Conservation (phyloP, 2,329 filamentous ascomycete species). For the Alternaria consortialis region DNA sequence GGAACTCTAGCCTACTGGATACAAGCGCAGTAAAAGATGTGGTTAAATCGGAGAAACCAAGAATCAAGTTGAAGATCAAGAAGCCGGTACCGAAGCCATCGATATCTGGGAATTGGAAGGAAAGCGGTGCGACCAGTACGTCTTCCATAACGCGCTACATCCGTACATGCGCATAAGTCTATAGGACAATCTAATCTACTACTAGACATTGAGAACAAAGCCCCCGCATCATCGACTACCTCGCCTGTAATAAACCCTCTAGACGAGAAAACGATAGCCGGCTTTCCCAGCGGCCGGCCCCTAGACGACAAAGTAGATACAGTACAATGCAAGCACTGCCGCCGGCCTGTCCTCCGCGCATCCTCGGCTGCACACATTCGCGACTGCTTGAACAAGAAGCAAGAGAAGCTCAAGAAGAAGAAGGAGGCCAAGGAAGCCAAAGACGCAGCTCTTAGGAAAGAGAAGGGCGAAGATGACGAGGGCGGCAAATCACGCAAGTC, state of each 20-base stretch:
- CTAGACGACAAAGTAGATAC: conserved; percentile 82
- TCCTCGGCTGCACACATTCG: conserved; percentile 82
- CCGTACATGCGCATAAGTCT: neutral
- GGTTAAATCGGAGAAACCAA: conserved; percentile 53
- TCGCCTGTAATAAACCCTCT: conserved; percentile 65
- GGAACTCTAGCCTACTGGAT: conserved; percentile 36
- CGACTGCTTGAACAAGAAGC: conserved; percentile 84
- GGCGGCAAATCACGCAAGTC: conserved; percentile 54
- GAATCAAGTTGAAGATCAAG: conserved; percentile 61
- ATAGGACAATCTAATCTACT: conserved; percentile 12
- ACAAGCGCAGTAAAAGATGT: conserved; percentile 41
- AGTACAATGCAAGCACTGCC: conserved; percentile 90
- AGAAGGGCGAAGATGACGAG: conserved; percentile 56
- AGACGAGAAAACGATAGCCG: conserved; percentile 77
- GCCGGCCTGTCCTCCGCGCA: conserved; percentile 81
- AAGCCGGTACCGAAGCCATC: conserved; percentile 69
- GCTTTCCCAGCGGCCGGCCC: conserved; percentile 82
- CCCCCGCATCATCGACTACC: conserved; percentile 26
- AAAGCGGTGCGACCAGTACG: conserved; percentile 70
- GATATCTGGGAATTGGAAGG: conserved; percentile 76
- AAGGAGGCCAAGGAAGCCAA: conserved; percentile 70
- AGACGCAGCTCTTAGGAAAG: conserved; percentile 59
- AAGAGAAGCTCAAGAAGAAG: conserved; percentile 67
- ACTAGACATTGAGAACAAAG: conserved; percentile 40
- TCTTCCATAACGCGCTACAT: neutral